These are phyloP conservation scores for Fusarium sacchari DNA, from an alignment of 2,329 filamentous ascomycete genomes.

Conservation along the genomic window DNA sequence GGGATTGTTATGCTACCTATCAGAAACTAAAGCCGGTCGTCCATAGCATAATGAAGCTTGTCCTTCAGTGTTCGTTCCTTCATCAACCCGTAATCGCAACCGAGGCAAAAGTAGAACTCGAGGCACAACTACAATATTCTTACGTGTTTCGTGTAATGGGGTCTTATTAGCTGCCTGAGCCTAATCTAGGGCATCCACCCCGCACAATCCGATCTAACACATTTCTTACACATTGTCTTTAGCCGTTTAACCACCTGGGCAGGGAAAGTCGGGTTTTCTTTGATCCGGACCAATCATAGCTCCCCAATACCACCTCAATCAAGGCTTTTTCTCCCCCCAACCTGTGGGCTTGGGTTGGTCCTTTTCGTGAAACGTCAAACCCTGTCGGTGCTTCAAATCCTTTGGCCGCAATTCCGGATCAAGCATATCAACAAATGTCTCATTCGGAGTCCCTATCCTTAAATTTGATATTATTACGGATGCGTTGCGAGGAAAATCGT, in stretches of 20 bases:
- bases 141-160: too few species aligned
- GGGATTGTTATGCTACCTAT: background rate
- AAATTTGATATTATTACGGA: background rate
- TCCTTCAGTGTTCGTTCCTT: too few species aligned
- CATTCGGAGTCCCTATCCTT: background rate
- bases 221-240: too few species aligned
- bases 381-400: background rate
- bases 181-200: too few species aligned
- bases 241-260: too few species aligned
- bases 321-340: background rate
- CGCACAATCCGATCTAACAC: too few species aligned
- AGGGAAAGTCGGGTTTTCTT: too few species aligned
- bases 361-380: background rate
- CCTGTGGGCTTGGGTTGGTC: background rate
- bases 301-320: too few species aligned
- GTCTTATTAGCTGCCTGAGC: too few species aligned
- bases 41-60: background rate
- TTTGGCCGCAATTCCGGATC: background rate
- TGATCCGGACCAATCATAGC: too few species aligned
- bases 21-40: fast-evolving
- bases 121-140: background rate
- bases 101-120: background rate
- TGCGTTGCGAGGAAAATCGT: background rate
- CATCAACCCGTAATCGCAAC: fast-evolving
- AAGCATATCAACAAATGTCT: background rate